Conservation (phyloP, 2,329 filamentous ascomycete species). For the Verticillium nubilum region DNA sequence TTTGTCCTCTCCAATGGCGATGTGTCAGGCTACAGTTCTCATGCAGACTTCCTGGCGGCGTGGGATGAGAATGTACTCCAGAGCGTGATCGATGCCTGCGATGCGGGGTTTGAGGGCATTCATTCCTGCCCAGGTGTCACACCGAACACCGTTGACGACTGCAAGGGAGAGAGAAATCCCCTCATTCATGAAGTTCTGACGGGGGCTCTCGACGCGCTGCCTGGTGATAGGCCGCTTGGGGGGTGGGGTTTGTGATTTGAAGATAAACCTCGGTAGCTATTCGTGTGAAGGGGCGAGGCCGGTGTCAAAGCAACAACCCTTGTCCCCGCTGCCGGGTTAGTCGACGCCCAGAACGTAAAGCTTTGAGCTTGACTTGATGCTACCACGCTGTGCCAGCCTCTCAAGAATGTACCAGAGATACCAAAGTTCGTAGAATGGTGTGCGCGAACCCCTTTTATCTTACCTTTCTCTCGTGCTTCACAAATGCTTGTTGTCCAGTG, state of each 20-base stretch:
- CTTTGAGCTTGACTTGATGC: too few species aligned
- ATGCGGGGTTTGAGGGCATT: slow-evolving; percentile 53
- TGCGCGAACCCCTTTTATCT: too few species aligned
- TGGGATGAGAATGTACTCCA: slow-evolving; percentile 64
- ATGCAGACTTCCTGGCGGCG: slow-evolving; percentile 68
- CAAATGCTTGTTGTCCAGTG: background rate
- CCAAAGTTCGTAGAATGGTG: too few species aligned
- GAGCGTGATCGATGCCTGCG: slow-evolving; percentile 61
- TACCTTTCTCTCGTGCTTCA: too few species aligned
- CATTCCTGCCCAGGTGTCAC: slow-evolving; percentile 56
- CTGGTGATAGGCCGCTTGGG: slow-evolving; percentile 48
- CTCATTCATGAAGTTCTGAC: slow-evolving; percentile 38
- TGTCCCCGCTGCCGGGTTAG: too few species aligned
- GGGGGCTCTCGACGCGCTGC: slow-evolving; percentile 41
- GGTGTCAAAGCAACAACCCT: background rate
- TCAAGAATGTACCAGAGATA: too few species aligned
- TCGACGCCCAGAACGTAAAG: too few species aligned
- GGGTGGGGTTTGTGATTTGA: slow-evolving; percentile 32
- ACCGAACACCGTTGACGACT: slow-evolving; percentile 24
- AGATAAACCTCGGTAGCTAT: background rate
- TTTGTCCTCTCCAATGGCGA: slow-evolving; percentile 69
- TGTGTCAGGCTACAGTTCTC: slow-evolving; percentile 63
- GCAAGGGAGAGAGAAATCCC: slow-evolving; percentile 44
- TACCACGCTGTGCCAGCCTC: too few species aligned
- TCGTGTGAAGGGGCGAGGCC: background rate